These are phyloP conservation scores for Penicillium sp. DNA, from an alignment of 2,329 filamentous ascomycete species.

Conservation along the genomic window DNA sequence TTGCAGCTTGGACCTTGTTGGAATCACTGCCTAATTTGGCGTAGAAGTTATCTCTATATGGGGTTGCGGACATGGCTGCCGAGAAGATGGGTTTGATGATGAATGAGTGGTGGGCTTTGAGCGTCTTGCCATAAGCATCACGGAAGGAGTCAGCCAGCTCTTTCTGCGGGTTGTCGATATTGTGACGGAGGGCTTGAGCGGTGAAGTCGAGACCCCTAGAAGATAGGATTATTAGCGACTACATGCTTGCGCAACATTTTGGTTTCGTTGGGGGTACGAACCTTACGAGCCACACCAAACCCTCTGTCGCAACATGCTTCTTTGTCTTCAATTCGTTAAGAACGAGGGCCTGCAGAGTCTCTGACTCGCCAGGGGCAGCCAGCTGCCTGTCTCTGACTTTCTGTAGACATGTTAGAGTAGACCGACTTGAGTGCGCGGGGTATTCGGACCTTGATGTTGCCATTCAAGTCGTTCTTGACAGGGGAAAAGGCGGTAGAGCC, in stretches of 20 bases:
- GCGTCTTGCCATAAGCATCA: conserved; percentile 78
- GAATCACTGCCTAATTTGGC: conserved; percentile 68
- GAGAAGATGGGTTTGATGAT: conserved; percentile 90
- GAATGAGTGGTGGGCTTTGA: conserved; percentile 91
- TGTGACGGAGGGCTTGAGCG: conserved; percentile 78
- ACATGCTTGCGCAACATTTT: not conserved
- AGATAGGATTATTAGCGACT: conserved; percentile 5
- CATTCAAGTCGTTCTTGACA: conserved; percentile 88
- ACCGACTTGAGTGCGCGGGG: conserved; percentile 10
- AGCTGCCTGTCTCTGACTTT: conserved; percentile 87
- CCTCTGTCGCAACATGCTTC: conserved; percentile 87
- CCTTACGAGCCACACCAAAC: conserved; percentile 88
- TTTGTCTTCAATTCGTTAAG: conserved; percentile 86
- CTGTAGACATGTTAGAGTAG: conserved; percentile 50
- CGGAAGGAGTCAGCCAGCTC: conserved; percentile 90
- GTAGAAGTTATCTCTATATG: conserved; percentile 94
- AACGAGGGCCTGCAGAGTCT: conserved; percentile 82
- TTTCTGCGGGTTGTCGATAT: conserved; percentile 68
- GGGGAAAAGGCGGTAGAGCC: conserved; percentile 78
- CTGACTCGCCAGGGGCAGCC: conserved; percentile 77
- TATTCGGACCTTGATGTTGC: conserved; percentile 79
- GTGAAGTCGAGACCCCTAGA: conserved; percentile 91
- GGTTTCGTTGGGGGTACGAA: conserved; percentile 49
- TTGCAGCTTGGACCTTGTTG: conserved; percentile 64
- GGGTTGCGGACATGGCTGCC: conserved; percentile 89